Evolutionary conservation across 1,284 basidiomycete genomes (phyloP), one percentile per base, ranked within the genome.

Genomic region (Apiotrichum porosum): DNA sequence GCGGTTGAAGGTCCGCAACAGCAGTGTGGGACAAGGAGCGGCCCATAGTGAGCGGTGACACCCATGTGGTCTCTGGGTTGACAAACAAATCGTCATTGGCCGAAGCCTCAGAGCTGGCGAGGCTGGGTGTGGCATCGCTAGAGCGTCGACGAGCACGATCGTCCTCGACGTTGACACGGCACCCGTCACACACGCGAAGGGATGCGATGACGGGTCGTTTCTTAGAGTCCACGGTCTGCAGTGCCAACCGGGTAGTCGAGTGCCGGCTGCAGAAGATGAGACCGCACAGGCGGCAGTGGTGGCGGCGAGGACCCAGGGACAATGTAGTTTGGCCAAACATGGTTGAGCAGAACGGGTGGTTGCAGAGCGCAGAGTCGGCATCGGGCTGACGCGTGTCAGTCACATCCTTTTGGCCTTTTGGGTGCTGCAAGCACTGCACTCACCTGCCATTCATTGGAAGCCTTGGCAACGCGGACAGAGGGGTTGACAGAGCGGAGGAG

Each of bases 221-320:
- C 35, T 44, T 30, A 14, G 21, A 23, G 36, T 60, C 55, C 34
- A 44, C 28, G 17, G 45, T 41, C 31, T 51, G 50, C 3, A 57
- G 56, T 5, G 48, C 53, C 21, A 54, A 55, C 21, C 51, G 56
- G 22, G 57, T 60, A 9, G 59, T 45, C 9, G 66, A 63, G 49
- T 71, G 69, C 1, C 43, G 17, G 24, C 51, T 44, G 49, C 69
- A 71, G 56, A 61, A 68, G 36, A 69, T 52, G 31, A 57, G 52
- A 14, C 69, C 69, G 37, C 69, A 71, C 30, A 58, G 38, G 1
- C 69, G 61, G 50, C 69, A 71, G 57, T 71, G 69, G 47, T 71
- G 69, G 26, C 68, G 55, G 8, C 69, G 53, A 13, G 63, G 61
- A 30, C 60, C 57, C 23, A 65, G 43, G 3, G 67, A 44, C 37